phyloP scores from a whole-genome alignment of 352 stramenopile genomes.

The Pythium phragmitis region DNA sequence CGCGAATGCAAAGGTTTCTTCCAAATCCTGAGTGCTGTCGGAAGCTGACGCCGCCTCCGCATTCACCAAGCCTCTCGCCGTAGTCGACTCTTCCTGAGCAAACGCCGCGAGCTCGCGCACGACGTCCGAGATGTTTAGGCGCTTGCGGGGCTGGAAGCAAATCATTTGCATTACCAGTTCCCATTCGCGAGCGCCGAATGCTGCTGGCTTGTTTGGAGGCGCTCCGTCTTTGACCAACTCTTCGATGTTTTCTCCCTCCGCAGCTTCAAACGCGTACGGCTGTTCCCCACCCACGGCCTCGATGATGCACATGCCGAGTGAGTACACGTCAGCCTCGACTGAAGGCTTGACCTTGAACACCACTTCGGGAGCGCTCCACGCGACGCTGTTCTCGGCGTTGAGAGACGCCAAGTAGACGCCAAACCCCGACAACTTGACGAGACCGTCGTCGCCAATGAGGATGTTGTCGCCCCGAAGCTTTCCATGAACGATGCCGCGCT shows the following conservation, averaged over 20 bases:
- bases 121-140: constrained; percentile 10
- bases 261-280: constrained; percentile 7
- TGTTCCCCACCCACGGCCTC: constrained; percentile 25
- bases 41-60: background rate
- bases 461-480: constrained; percentile 8
- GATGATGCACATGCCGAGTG: constrained; percentile 32
- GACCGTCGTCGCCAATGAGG: constrained; percentile 27
- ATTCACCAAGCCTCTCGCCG: background rate
- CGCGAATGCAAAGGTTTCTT: background rate
- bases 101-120: constrained; percentile 10
- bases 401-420: background rate
- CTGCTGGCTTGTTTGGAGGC: background rate
- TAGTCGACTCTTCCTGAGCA: background rate
- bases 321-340: constrained; percentile 21
- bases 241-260: background rate
- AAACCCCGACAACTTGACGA: constrained; percentile 19
- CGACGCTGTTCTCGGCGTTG: background rate
- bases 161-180: constrained; percentile 10
- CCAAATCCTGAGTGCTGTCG: background rate
- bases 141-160: background rate
- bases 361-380: constrained; percentile 24
- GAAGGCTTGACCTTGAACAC: constrained; percentile 4
- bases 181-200: constrained; percentile 6
- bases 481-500: constrained; percentile 33
- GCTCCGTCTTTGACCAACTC: background rate